phyloP scores from a whole-genome alignment of 331 rosid genomes.

The Cucumis variabilis region DNA sequence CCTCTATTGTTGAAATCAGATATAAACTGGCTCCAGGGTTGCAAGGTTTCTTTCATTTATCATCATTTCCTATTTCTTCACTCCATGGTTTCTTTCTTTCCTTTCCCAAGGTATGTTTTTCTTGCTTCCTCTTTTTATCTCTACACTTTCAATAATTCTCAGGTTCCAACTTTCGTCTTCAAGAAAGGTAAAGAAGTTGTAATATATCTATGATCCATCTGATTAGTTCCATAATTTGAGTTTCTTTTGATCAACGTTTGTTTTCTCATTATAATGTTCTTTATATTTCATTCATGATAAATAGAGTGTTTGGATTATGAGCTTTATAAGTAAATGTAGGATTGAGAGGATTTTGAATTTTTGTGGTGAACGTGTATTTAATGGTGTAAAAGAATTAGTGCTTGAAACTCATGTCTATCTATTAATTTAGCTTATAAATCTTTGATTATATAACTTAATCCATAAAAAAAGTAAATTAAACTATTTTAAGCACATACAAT shows the following conservation, averaged over 20 bases:
- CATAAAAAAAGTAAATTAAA: too few relatives aligned
- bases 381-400: too few relatives aligned
- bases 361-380: background rate
- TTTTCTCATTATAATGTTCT: background rate
- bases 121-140: background rate
- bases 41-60: too few relatives aligned
- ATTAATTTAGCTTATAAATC: too few relatives aligned
- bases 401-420: too few relatives aligned
- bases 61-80: too few relatives aligned
- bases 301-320: background rate
- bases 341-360: background rate
- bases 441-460: too few relatives aligned
- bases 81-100: constrained; percentile 22
- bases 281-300: background rate
- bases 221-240: background rate
- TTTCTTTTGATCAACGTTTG: background rate
- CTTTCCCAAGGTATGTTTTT: background rate
- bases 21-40: constrained; percentile 38
- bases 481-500: too few relatives aligned
- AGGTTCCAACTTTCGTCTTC: background rate
- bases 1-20: constrained; percentile 49
- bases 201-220: too few relatives aligned
- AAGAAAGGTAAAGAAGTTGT: background rate
- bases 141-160: too few relatives aligned
- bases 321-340: too few relatives aligned